Percentiles rank a stretch among this genome's conserved stretches.
These are phyloP conservation scores for Thalassiosira exigua DNA, from an alignment of 352 stramenopile species.

Conservation along the genomic window DNA sequence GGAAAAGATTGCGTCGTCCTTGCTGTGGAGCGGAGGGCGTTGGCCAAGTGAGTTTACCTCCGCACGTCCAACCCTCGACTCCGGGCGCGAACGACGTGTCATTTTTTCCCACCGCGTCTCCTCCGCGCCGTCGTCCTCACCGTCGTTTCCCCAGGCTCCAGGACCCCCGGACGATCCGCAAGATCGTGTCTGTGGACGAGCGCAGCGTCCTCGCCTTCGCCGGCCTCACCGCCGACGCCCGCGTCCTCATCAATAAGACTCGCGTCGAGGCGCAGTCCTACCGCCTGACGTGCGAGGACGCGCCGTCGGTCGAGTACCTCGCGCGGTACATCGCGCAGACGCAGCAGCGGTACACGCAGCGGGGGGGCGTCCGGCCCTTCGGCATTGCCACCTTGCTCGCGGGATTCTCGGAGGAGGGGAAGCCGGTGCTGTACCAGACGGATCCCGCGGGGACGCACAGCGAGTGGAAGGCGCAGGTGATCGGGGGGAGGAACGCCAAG, in stretches of 20 bases:
- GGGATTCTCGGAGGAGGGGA: constrained; percentile 88
- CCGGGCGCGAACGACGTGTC: too few relatives aligned
- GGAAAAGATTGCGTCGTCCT: constrained; percentile 95
- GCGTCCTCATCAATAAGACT: constrained; percentile 97
- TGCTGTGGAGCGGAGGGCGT: constrained; percentile 82
- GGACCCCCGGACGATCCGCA: constrained; percentile 97
- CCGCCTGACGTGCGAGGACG: constrained; percentile 91
- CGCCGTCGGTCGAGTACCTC: constrained; percentile 94
- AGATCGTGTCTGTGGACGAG: constrained; percentile 99
- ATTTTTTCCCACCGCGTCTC: too few relatives aligned
- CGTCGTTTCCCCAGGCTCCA: constrained; percentile 86
- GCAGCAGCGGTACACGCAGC: constrained; percentile 98
- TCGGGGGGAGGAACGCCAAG: constrained; percentile 95
- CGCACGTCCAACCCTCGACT: too few relatives aligned
- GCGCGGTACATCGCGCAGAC: constrained; percentile 95
- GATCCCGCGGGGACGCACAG: constrained; percentile 98
- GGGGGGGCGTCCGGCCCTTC: constrained; percentile 97
- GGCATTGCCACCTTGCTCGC: constrained; percentile 97
- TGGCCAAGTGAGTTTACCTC: constrained; percentile 80
- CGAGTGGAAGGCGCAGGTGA: constrained; percentile 98
- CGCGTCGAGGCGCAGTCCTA: constrained; percentile 96
- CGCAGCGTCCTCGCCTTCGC: constrained; percentile 98
- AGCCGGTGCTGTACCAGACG: constrained; percentile 97
- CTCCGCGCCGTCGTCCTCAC: too few relatives aligned
- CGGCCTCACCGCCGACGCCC: constrained; percentile 97